Base-by-base conservation (phyloP, 352 stramenopile genomes). In the Phytophthora macrochlamydospora region DNA sequence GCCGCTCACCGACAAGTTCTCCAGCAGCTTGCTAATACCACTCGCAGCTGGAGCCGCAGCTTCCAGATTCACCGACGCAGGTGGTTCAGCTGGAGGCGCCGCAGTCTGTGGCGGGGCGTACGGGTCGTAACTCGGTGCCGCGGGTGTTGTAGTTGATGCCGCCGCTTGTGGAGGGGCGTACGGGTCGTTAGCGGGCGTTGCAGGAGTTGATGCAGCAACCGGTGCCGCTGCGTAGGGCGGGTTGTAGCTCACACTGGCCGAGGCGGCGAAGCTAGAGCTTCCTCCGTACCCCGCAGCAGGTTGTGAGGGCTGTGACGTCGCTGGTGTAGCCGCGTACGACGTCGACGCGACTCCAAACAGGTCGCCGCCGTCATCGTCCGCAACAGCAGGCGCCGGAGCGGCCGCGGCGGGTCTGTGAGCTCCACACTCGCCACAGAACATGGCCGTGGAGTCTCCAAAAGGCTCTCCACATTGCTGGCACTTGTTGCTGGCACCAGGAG, bases 371-470 rank as follows among this genome's bases (percentile, higher is more conserved):
- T 90, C 79, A 18, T 78, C 73, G 3, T 52, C 45, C 3, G 18
- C 46, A 18, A 50, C 46, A 35, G 61, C 24, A 9, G 57, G 29
- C 31, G 48, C 38, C 24, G 65, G 5, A 12, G 48, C 6, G 28
- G 73, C 48, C 12, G 54, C 49, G 4, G 65, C 42, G 9, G 76
- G 72, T 2, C 80, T 78, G 14, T 85, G 76, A 30, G 88, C 69
- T 8, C 87, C 87, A 29, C 87, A 95, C 52, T 95, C 83, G 3
- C 83, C 87, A 40, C 87, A 95, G 55, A 95, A 95, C 4, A 68
- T 45, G 6, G 83, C 87, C 6, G 77, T 78, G 5, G 69, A 77
- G 48, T 90, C 80, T 0, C 60, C 71, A 49, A 91, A 93, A 1
- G 79, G 77, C 40, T 66, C 67, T 7, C 58, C 49, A 52, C 87